Base-by-base conservation (phyloP, 1,139 yeast genomes). In the Pichia sp. region DNA sequence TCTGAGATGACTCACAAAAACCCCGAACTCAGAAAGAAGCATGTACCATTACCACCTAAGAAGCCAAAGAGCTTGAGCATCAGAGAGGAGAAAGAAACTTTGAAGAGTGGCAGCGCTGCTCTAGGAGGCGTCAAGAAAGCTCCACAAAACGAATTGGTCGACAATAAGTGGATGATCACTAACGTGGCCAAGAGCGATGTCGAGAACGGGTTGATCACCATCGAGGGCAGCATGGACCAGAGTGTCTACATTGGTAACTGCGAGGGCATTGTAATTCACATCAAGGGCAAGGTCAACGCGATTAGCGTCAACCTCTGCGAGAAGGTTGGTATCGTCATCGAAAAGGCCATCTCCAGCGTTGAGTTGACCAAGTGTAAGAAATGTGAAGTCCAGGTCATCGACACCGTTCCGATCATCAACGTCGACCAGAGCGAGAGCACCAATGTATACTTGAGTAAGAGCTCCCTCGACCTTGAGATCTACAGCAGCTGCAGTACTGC, bases 1-100 rank as follows among this genome's bases (percentile, higher is more conserved):
- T 85, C 95, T 19, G 87, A 90, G 71, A 89, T 88, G 95, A 89
- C 96, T 31, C 97, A 90, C 70, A 91, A 90, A 72, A 90, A 90
- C 69, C 97, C 97, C 4, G 85, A 76, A 43, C 74, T 89, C 61
- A 84, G 96, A 65, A 76, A 78, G 61, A 80, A 79, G 60, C 54
- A 49, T n/a, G 60, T 53, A 9, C 68, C 68, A 39, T 57, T 55
- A 39, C 60, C 58, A 21, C 68, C 68, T 25, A 87, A 85, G 73
- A 88, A 88, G 67, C 96, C 96, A 42, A 70, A 74, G 79, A 47
- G 70, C 82, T 55, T 73, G 18, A 46, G 50, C 12, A 19, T 41
- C 42, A 40, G 42, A 10, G 43, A 36, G 6, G 43, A 36, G 7
- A 21, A 28, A n/a, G 28, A 28, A 18, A 34, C 6, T n/a, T 7